A percentile compares a stretch with the other conserved stretches of the same genome.
These are phyloP conservation scores for Nicotiana tabacum DNA, from an alignment of 257 asterid genomes.

Conservation along the genomic window DNA sequence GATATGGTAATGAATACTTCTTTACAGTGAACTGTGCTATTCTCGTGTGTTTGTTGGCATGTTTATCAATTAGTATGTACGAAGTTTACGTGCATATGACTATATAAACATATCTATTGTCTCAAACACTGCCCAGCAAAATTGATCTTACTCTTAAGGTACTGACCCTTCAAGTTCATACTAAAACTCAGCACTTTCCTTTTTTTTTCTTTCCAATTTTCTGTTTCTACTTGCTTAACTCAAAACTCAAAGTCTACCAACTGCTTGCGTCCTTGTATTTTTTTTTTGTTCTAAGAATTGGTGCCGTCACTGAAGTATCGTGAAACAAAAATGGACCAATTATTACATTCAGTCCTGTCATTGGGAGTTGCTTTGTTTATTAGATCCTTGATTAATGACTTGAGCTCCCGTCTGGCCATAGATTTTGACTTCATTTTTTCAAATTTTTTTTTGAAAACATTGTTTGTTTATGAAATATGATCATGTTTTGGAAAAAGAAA, in stretches of 20 bases:
- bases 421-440: no score
- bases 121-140: not conserved
- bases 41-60: conserved; percentile 7
- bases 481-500: no score
- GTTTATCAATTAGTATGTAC: not conserved
- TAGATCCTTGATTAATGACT: not conserved
- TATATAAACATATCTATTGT: not conserved
- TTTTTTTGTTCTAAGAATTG: not conserved
- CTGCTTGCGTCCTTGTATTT: not conserved
- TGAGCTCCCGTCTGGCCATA: no score
- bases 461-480: no score
- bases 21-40: conserved; percentile 2
- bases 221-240: not conserved
- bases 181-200: not conserved
- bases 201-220: not conserved
- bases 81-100: not conserved
- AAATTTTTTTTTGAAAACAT: no score
- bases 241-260: not conserved
- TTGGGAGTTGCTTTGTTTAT: not conserved
- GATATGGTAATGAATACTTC: not conserved
- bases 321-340: not conserved
- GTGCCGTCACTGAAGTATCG: not conserved
- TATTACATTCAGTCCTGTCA: not conserved
- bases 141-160: not conserved
- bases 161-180: not conserved